phyloP scores from a whole-genome alignment of 805 yeast species.

The Hanseniaspora lindneri region DNA sequence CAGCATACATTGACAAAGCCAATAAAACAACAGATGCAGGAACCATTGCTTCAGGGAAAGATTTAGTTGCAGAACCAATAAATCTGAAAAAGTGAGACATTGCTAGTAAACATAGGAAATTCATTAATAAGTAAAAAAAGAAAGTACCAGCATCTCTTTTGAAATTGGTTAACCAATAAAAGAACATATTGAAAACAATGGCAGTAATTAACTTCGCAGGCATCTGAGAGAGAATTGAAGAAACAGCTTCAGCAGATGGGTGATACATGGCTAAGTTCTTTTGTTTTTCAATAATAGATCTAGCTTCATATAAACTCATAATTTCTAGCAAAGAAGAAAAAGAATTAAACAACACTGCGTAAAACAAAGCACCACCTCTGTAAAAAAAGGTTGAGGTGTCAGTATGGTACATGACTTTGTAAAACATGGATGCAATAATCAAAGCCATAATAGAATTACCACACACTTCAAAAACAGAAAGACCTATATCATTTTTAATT shows the following conservation, averaged over 20 bases:
- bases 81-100: conserved; percentile 48
- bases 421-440: conserved; percentile 46
- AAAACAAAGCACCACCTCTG: conserved; percentile 56
- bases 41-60: conserved; percentile 45
- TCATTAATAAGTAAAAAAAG: conserved; percentile 41
- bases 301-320: conserved; percentile 41
- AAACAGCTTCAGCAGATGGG: conserved; percentile 49
- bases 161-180: conserved; percentile 44
- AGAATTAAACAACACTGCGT: conserved; percentile 52
- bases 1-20: conserved; percentile 41
- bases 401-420: conserved; percentile 32
- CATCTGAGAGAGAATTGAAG: conserved; percentile 40
- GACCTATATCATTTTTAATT: conserved; percentile 39
- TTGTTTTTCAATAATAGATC: conserved; percentile 50
- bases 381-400: conserved; percentile 39
- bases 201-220: conserved; percentile 39
- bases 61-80: conserved; percentile 38
- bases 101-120: conserved; percentile 34
- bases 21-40: conserved; percentile 43
- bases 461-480: conserved; percentile 33
- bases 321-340: conserved; percentile 51
- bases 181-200: conserved; percentile 38
- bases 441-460: conserved; percentile 45
- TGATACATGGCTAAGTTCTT: conserved; percentile 45
- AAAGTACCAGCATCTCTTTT: conserved; percentile 42